Base-by-base conservation (phyloP, 164 flowering plant species). In the Platanus orientalis region DNA sequence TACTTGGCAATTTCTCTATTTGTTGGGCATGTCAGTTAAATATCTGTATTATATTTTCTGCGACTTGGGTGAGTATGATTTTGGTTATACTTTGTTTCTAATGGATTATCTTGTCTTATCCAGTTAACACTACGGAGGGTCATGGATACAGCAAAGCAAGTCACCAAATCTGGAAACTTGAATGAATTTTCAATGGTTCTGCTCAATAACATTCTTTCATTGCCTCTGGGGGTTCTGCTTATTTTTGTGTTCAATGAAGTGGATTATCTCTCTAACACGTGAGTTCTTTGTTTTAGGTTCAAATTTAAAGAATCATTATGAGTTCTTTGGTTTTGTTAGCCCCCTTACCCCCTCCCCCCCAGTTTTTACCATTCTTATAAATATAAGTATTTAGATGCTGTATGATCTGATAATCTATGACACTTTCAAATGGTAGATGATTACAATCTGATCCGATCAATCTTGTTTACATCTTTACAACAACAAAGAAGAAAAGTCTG, bases 141-240 rank as follows among this genome's bases (percentile, higher is more conserved):
- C 68, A 95, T 95, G 99, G 99, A 95, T 71, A 91, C 97, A 26
- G 97, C 97, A 62, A 95, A 95, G 80, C 96, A 83, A 68, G 89
- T 81, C 21, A 89, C 99, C 0, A 84, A 80, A 76, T 91, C 97
- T 62, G 99, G 99, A 61, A 88, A 79, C 64, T 74, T 91, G 81
- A 85, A 86, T 58, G 99, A 95, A 68, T 95, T 95, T 65, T 81
- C 99, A 29, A 95, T 95, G 99, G 99, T 95, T 69, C 72, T 95
- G 79, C 89, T 95, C 61, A 95, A 95, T 71, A 95, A 95, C 71
- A 75, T 80, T 32, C 94, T 95, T 48, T 95, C 99, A 26, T 67
- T 95, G 73, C 99, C 99, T 50, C 71, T 95, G 20, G 99, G 99
- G 19, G 1, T 87, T 57, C 17, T 89, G 51, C 92, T 95, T 32